Percentiles rank a stretch among this genome's conserved stretches.
phyloP scores from a whole-genome alignment of 2,329 filamentous ascomycete genomes.

The Trichothecium roseum region DNA sequence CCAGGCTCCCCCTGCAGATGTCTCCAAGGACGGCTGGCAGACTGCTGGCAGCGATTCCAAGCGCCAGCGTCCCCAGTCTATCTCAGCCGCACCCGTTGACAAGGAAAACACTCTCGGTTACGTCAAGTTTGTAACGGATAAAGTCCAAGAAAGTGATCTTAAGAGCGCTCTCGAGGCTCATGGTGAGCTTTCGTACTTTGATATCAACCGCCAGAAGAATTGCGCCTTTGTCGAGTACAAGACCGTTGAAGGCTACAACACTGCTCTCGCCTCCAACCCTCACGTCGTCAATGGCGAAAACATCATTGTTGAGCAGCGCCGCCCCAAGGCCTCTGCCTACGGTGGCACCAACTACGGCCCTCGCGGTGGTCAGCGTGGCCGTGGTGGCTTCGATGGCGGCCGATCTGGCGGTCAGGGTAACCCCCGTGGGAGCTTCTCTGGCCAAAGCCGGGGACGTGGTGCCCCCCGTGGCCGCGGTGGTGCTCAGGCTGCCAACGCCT shows the following conservation, averaged over 20 bases:
- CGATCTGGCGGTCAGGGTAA: conserved; percentile 50
- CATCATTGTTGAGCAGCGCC: conserved; percentile 82
- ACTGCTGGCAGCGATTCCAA: conserved; percentile 77
- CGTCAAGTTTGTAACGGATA: conserved; percentile 91
- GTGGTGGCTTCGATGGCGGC: conserved; percentile 51
- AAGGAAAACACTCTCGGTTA: conserved; percentile 76
- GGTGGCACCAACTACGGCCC: conserved; percentile 58
- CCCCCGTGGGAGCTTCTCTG: conserved; percentile 60
- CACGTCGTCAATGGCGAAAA: conserved; percentile 74
- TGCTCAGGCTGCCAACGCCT: conserved; percentile 43
- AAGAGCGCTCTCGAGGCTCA: conserved; percentile 60
- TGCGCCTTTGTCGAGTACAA: conserved; percentile 95
- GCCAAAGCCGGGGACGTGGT: conserved; percentile 53
- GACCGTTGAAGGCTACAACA: conserved; percentile 68
- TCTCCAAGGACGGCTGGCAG: conserved; percentile 65
- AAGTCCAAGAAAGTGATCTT: conserved; percentile 67
- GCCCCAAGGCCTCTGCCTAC: conserved; percentile 61
- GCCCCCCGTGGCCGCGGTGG: conserved; percentile 54
- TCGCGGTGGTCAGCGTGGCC: conserved; percentile 42
- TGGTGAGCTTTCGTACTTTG: conserved; percentile 62
- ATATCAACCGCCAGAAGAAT: conserved; percentile 81
- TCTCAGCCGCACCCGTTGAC: conserved; percentile 47
- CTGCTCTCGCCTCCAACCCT: conserved; percentile 75
- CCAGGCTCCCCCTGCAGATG: conserved; percentile 27
- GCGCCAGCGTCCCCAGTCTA: conserved; percentile 65